A percentile compares a stretch with the other conserved stretches of the same genome.
phyloP scores from a whole-genome alignment of 2,329 filamentous ascomycete species.

The Zopfia rhizophila region DNA sequence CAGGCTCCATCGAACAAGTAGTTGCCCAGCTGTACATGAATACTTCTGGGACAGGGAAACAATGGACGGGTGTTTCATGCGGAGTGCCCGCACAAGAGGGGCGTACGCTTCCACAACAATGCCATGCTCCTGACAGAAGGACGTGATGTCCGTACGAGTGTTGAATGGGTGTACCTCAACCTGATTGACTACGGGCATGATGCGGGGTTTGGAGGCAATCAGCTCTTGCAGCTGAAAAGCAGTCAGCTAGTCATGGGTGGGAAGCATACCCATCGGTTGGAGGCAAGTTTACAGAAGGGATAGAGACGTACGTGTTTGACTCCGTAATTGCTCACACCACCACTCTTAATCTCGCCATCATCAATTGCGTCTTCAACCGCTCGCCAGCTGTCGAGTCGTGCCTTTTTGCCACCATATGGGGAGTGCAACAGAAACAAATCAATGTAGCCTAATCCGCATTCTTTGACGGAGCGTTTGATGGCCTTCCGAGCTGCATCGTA shows the following conservation, averaged over 20 bases:
- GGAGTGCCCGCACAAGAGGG: slow-evolving; percentile 75
- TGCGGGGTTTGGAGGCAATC: slow-evolving; percentile 68
- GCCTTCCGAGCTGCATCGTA: slow-evolving; percentile 75
- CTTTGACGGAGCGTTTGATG: slow-evolving; percentile 72
- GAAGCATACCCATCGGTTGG: background rate
- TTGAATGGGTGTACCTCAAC: slow-evolving; percentile 86
- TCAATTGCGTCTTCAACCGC: slow-evolving; percentile 80
- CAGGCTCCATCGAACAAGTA: slow-evolving; percentile 81
- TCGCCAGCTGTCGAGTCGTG: slow-evolving; percentile 76
- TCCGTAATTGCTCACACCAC: slow-evolving; percentile 83
- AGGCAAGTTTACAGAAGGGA: slow-evolving; percentile 1
- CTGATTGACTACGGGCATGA: slow-evolving; percentile 78
- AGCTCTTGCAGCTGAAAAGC: slow-evolving; percentile 72
- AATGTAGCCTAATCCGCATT: slow-evolving; percentile 76
- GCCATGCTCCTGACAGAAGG: slow-evolving; percentile 71
- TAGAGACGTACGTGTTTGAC: slow-evolving; percentile 70
- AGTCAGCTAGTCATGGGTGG: slow-evolving; percentile 27
- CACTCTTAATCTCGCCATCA: slow-evolving; percentile 75
- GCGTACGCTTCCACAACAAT: slow-evolving; percentile 84
- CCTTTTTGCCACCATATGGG: slow-evolving; percentile 77
- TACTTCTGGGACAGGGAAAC: slow-evolving; percentile 73
- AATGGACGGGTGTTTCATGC: slow-evolving; percentile 75
- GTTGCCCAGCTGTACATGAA: slow-evolving; percentile 74
- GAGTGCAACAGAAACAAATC: slow-evolving; percentile 84
- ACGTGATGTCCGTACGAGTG: slow-evolving; percentile 73